Conservation (phyloP, 2,329 filamentous ascomycete genomes). For the Fusarium drepaniforme region DNA sequence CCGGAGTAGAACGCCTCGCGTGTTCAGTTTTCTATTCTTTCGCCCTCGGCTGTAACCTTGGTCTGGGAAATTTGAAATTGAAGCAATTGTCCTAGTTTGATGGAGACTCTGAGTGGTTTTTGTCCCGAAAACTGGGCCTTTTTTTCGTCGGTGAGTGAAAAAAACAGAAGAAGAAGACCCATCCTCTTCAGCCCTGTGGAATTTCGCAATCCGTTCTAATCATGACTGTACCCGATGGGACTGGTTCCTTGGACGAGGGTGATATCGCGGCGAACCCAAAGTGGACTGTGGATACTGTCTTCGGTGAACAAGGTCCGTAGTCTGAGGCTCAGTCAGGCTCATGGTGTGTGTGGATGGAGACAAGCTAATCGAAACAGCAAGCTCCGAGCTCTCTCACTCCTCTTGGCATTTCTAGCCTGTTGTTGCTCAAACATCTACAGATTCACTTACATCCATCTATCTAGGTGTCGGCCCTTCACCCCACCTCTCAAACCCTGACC, state of each 20-base stretch:
- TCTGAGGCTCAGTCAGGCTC: constrained; percentile 1
- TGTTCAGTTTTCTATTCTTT: neutral
- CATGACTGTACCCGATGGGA: constrained; percentile 1
- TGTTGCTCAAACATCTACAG: neutral
- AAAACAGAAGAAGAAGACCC: constrained; percentile 5
- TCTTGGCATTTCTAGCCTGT: neutral
- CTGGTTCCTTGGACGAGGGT: neutral
- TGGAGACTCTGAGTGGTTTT: constrained; percentile 26
- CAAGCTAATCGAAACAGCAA: neutral
- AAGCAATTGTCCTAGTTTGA: neutral
- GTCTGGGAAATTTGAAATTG: constrained; percentile 11
- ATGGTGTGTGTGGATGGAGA: neutral
- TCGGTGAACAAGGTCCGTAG: constrained; percentile 8
- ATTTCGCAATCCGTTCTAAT: constrained; percentile 7
- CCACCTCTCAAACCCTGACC: constrained; percentile 2
- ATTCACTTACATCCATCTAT: constrained; percentile 1
- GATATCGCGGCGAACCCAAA: constrained; percentile 9
- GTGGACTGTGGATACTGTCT: neutral
- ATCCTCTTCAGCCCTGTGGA: constrained; percentile 28
- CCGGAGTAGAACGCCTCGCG: neutral
- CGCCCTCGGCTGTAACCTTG: neutral
- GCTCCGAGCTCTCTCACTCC: neutral
- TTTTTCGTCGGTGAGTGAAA: constrained; percentile 22
- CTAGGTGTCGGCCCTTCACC: neutral
- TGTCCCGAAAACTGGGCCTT: constrained; percentile 27